These are phyloP conservation scores for Gossypium stocksii DNA, from an alignment of 345 rosid genomes.

Conservation along the genomic window DNA sequence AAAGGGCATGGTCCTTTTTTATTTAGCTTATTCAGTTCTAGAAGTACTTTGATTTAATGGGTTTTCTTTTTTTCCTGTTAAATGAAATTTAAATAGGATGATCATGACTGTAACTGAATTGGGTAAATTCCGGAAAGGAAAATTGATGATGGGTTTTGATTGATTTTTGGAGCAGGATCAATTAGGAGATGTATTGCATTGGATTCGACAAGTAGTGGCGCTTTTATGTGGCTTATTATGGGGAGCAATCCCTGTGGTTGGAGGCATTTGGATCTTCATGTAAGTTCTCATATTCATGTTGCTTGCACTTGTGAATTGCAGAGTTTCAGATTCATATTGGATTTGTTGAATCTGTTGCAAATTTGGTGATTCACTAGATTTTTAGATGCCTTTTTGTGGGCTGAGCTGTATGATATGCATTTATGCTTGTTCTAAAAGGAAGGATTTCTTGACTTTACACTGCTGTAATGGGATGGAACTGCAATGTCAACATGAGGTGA, in stretches of 20 bases:
- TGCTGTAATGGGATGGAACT: background rate
- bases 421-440: background rate
- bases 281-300: conserved; percentile 36
- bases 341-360: background rate
- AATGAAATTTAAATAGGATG: background rate
- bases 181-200: conserved; percentile 95
- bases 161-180: conserved; percentile 61
- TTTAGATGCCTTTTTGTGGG: background rate
- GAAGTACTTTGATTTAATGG: background rate
- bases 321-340: background rate
- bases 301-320: background rate
- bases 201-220: conserved; percentile 88
- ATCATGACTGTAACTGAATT: conserved; percentile 2
- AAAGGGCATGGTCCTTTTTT: background rate
- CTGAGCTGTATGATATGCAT: background rate
- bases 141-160: background rate
- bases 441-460: background rate
- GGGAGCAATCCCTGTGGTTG: conserved; percentile 83
- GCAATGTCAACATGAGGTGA: background rate
- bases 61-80: background rate
- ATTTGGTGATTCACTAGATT: background rate
- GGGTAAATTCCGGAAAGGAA: background rate
- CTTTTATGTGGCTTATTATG: conserved; percentile 75
- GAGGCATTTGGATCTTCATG: conserved; percentile 84
- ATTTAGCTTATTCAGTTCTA: background rate